Base-by-base conservation (phyloP, 768 basidiomycete genomes). In the Tephrocybe sp. region DNA sequence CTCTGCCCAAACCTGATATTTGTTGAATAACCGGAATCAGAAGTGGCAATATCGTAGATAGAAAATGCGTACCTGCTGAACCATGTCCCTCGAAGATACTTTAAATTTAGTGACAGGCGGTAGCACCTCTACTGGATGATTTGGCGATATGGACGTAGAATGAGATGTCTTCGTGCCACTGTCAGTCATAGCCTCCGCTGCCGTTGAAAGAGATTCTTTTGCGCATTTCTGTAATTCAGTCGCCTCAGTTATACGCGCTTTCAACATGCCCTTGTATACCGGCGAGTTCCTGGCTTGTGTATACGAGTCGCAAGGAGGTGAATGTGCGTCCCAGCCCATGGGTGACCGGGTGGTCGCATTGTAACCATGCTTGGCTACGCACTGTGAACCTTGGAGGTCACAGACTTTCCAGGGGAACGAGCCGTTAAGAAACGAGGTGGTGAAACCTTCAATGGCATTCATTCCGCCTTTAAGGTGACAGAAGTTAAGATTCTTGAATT, bases 31-130 rank as follows among this genome's bases (percentile, higher is more conserved):
- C n/a, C n/a, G n/a, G n/a, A n/a, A n/a, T n/a, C n/a, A n/a, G n/a
- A n/a, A n/a, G n/a, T n/a, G n/a, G n/a, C n/a, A n/a, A n/a, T n/a
- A n/a, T n/a, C n/a, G n/a, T n/a, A n/a, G n/a, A n/a, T n/a, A n/a
- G n/a, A n/a, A n/a, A n/a, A n/a, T n/a, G n/a, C 38, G 4, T 36
- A 49, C 47, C 30, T 49, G 47, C 18, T 49, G 47, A 13, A 49
- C n/a, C 8, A 49, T 15, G 36, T 49, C 10, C 19, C 36, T 18
- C 8, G 37, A 38, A 3, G 16, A 9, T n/a, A 15, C 34, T 10
- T 10, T 10, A 15, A 36, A 36, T 11, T 36, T 16, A 8, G 16
- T 5, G 34, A 36, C 16, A 5, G 34, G n/a, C 29, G 7, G 12
- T 30, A 30, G 7, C 29, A 30, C 29, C 12, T 12, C 12, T 30